A percentile compares a stretch with the other conserved stretches of the same genome.
Evolutionary conservation across 2,329 filamentous ascomycete genomes (phyloP).

Genomic region (Fusarium nisikadoi): DNA sequence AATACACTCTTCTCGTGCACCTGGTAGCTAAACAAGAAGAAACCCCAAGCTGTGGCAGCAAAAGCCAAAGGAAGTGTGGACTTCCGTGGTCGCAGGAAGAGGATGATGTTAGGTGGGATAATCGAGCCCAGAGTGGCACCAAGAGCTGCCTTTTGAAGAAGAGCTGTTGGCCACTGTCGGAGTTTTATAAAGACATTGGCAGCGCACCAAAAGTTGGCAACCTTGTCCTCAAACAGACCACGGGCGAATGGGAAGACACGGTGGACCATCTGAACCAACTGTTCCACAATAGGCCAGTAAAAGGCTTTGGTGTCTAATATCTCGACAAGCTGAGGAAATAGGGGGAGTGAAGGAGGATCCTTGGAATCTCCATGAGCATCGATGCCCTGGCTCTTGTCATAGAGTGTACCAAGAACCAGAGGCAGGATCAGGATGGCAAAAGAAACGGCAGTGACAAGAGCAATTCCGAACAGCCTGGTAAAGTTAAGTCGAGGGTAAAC

Average conservation of each 20-base stretch:
- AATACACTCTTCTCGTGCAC: slow-evolving; percentile 98
- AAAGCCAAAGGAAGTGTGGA: slow-evolving; percentile 82
- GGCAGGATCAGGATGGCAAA: slow-evolving; percentile 83
- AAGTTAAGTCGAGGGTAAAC: slow-evolving; percentile 77
- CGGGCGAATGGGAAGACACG: slow-evolving; percentile 96
- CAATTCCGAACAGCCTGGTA: slow-evolving; percentile 77
- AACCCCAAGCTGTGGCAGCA: slow-evolving; percentile 90
- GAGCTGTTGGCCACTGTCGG: slow-evolving; percentile 73
- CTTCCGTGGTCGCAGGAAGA: slow-evolving; percentile 82
- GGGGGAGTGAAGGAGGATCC: slow-evolving; percentile 69
- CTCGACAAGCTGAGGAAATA: slow-evolving; percentile 67
- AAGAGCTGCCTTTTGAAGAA: slow-evolving; percentile 82
- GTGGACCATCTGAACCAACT: slow-evolving; percentile 85
- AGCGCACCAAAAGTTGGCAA: slow-evolving; percentile 97
- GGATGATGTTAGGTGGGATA: slow-evolving; percentile 78
- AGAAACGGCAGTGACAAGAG: slow-evolving; percentile 74
- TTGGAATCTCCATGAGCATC: slow-evolving; percentile 66
- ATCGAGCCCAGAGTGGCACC: slow-evolving; percentile 80
- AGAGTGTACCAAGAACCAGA: slow-evolving; percentile 76
- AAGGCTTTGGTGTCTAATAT: slow-evolving; percentile 71
- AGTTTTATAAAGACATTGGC: slow-evolving; percentile 92
- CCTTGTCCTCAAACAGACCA: slow-evolving; percentile 98
- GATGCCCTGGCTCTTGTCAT: slow-evolving; percentile 74
- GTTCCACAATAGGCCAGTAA: slow-evolving; percentile 80
- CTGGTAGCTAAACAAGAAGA: slow-evolving; percentile 97